These are phyloP conservation scores for Guillardia theta DNA, from an alignment of 78 protist genomes.

Conservation along the genomic window DNA sequence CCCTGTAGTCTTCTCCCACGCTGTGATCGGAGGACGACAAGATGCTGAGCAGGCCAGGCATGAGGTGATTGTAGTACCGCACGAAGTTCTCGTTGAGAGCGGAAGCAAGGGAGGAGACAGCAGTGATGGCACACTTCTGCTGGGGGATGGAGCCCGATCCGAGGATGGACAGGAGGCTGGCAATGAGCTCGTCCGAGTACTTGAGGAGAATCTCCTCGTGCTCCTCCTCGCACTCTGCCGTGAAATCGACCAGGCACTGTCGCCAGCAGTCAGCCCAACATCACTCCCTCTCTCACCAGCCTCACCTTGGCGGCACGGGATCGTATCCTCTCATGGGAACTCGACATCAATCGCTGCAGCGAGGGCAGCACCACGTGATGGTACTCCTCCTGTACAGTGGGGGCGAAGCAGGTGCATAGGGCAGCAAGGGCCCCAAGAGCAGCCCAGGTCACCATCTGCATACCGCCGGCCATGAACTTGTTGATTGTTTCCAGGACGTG, in stretches of 20 bases:
- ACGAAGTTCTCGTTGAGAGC: neutral
- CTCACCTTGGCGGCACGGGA: neutral
- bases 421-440: neutral
- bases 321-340: neutral
- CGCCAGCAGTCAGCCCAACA: neutral
- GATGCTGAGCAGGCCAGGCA: neutral
- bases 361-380: neutral
- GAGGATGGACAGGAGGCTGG: neutral
- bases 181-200: neutral
- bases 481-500: neutral
- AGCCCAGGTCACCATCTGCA: neutral
- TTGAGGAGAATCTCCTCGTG: neutral
- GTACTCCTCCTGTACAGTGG: neutral
- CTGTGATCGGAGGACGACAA: neutral
- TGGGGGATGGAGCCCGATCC: neutral
- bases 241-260: constrained; percentile 21
- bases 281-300: neutral
- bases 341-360: neutral
- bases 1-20: neutral
- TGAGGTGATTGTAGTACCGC: neutral
- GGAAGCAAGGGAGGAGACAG: neutral
- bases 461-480: neutral
- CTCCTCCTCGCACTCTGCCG: constrained; percentile 22
- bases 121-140: neutral
- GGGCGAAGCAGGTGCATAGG: constrained; percentile 25